Evolutionary conservation across 1,284 basidiomycete genomes (phyloP).

Genomic region (Chondrostereum purpureum): DNA sequence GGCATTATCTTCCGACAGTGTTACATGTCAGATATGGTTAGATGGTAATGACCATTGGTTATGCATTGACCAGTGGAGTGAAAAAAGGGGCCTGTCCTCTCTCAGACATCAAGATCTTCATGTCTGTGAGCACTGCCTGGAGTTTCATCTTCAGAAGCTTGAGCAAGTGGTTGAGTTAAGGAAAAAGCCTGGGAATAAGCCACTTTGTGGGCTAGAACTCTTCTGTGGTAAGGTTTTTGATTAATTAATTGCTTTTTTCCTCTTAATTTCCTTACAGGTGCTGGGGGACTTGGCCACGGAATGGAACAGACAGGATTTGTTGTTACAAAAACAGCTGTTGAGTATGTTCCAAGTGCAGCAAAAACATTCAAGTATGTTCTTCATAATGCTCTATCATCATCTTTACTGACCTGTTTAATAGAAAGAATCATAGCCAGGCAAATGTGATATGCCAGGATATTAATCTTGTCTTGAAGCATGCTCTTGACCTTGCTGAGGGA

Average conservation of each 20-base stretch:
- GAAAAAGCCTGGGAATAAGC: too few species aligned
- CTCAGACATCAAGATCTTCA: too few species aligned
- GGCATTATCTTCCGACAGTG: too few species aligned
- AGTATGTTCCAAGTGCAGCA: constrained; percentile 56
- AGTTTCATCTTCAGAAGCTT: too few species aligned
- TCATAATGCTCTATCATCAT: constrained; percentile 7
- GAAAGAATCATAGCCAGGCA: constrained; percentile 50
- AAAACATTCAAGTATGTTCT: constrained; percentile 46
- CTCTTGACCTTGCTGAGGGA: constrained; percentile 40
- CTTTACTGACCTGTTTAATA: constrained; percentile 20
- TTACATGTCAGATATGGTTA: too few species aligned
- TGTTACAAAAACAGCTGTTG: constrained; percentile 60
- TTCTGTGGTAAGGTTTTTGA: constrained; percentile 44
- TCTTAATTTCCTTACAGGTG: constrained; percentile 35
- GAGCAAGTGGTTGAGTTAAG: too few species aligned
- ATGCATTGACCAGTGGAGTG: constrained; percentile 26
- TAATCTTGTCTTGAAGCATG: constrained; percentile 51
- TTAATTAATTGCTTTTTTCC: background rate
- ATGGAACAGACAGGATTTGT: constrained; percentile 52
- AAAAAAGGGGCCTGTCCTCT: too few species aligned
- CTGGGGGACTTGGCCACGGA: constrained; percentile 64
- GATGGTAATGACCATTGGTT: constrained; percentile 54
- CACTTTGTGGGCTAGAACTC: constrained; percentile 52
- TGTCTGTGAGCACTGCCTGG: too few species aligned
- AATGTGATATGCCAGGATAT: constrained; percentile 59